Percentiles rank a stretch among this genome's conserved stretches.
phyloP scores from a whole-genome alignment of 2,329 filamentous ascomycete species.

The Chaetomiaceae sp. region DNA sequence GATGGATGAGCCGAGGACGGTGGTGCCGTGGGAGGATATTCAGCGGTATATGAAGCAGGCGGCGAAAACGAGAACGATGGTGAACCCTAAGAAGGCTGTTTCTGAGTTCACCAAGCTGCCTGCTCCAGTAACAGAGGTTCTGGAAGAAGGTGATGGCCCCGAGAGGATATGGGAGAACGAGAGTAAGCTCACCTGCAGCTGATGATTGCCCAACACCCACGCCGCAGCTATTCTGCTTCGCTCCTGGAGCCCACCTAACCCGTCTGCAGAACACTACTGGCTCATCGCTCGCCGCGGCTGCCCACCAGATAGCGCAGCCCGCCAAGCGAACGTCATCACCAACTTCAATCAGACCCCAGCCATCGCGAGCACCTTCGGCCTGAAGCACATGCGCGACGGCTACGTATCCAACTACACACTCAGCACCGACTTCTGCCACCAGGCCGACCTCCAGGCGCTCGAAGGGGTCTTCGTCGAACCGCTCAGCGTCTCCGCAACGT shows the following conservation, averaged over 20 bases:
- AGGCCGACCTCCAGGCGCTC: conserved; percentile 56
- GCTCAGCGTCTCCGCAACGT: conserved; percentile 49
- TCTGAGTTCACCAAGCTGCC: conserved; percentile 40
- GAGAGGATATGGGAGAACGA: conserved; percentile 46
- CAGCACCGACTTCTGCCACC: conserved; percentile 58
- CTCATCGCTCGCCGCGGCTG: conserved; percentile 54
- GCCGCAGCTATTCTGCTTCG: background rate
- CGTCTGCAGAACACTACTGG: conserved; percentile 41
- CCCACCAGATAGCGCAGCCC: conserved; percentile 55
- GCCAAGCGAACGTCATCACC: conserved; percentile 38
- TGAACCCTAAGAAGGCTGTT: conserved; percentile 39
- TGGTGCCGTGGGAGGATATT: conserved; percentile 59
- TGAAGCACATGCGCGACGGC: conserved; percentile 47
- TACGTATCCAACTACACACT: conserved; percentile 57
- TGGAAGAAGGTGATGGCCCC: conserved; percentile 30
- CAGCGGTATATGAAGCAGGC: conserved; percentile 48
- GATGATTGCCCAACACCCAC: too few species aligned
- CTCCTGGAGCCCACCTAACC: background rate
- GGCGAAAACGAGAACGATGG: conserved; percentile 40
- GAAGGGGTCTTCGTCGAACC: conserved; percentile 61
- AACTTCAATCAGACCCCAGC: conserved; percentile 40
- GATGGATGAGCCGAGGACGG: conserved; percentile 60
- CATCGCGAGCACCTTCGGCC: conserved; percentile 41
- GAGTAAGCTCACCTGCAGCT: conserved; percentile 26
- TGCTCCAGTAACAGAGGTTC: conserved; percentile 30